Percentiles rank a stretch among this genome's conserved stretches.
Conservation (phyloP, 352 stramenopile species). For the Plasmopara muralis region DNA sequence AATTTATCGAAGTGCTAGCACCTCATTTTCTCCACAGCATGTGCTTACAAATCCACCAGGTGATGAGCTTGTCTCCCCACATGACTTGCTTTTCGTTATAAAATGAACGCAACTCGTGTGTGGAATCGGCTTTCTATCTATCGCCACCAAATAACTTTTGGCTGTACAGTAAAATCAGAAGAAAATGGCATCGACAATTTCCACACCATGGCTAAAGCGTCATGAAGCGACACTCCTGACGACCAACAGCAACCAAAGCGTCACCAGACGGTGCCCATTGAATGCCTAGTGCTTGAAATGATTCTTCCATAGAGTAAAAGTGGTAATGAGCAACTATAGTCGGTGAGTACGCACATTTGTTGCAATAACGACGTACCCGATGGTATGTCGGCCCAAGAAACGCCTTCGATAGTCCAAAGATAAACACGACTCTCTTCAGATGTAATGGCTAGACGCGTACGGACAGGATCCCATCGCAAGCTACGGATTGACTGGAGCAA, state of each 20-base stretch:
- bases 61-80: slow-evolving; percentile 21
- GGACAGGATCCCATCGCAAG: slow-evolving; percentile 53
- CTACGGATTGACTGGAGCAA: slow-evolving; percentile 54
- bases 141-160: not conserved
- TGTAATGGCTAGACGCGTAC: slow-evolving; percentile 47
- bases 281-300: slow-evolving; percentile 61
- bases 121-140: not conserved
- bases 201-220: slow-evolving; percentile 26
- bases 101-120: slow-evolving; percentile 23
- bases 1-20: slow-evolving; percentile 37
- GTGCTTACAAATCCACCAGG: no score
- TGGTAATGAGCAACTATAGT: no score
- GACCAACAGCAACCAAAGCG: slow-evolving; percentile 43
- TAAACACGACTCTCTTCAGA: slow-evolving; percentile 60
- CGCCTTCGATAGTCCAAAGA: slow-evolving; percentile 51
- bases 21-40: no score
- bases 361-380: slow-evolving; percentile 23
- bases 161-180: no score
- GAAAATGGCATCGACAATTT: not conserved
- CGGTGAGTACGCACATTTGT: not conserved
- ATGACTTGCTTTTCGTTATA: slow-evolving; percentile 67
- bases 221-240: slow-evolving; percentile 67
- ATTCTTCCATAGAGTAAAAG: slow-evolving; percentile 22
- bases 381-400: slow-evolving; percentile 72
- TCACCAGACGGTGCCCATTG: slow-evolving; percentile 56